A percentile compares a stretch with the other conserved stretches of the same genome.
Conservation (phyloP, 352 stramenopile species). For the Pythium utonaiense region DNA sequence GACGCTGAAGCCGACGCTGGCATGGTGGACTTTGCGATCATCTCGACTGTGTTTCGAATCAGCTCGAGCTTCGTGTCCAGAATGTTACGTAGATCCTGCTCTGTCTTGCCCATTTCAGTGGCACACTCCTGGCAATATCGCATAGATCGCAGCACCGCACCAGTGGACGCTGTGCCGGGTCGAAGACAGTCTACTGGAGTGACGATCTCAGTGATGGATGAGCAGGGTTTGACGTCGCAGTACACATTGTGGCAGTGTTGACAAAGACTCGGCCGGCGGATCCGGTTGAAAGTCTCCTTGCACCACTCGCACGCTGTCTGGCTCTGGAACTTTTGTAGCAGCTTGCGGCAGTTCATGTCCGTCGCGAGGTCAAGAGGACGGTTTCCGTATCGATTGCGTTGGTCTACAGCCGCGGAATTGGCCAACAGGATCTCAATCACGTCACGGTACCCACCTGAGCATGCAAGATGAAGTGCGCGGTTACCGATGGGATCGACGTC, state of each 20-base stretch:
- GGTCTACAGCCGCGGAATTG: conserved; percentile 50
- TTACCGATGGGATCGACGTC: conserved; percentile 70
- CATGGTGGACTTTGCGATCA: conserved; percentile 28
- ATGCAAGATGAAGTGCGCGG: conserved; percentile 67
- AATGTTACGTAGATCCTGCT: conserved; percentile 59
- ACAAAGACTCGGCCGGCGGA: conserved; percentile 64
- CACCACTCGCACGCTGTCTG: conserved; percentile 71
- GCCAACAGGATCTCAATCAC: conserved; percentile 71
- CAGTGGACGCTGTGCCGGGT: conserved; percentile 8
- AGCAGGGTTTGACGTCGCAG: conserved; percentile 76
- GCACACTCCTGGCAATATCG: conserved; percentile 77
- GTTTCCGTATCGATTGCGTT: conserved; percentile 77
- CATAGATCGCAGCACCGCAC: conserved; percentile 26
- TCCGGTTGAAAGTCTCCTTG: conserved; percentile 67
- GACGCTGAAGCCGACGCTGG: conserved; percentile 2
- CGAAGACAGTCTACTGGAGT: conserved; percentile 13
- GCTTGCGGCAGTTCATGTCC: conserved; percentile 47
- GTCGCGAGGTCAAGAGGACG: conserved; percentile 66
- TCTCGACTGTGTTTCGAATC: conserved; percentile 41
- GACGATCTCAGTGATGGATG: conserved; percentile 38
- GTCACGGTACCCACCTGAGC: conserved; percentile 58
- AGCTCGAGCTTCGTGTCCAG: conserved; percentile 62
- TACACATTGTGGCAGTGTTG: conserved; percentile 81
- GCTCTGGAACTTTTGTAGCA: conserved; percentile 58
- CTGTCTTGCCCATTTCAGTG: conserved; percentile 61